Evolutionary conservation across 495 filamentous ascomycete species (phyloP), one percentile per base, ranked within the genome.

Genomic region (Penicillium crystallinum): DNA sequence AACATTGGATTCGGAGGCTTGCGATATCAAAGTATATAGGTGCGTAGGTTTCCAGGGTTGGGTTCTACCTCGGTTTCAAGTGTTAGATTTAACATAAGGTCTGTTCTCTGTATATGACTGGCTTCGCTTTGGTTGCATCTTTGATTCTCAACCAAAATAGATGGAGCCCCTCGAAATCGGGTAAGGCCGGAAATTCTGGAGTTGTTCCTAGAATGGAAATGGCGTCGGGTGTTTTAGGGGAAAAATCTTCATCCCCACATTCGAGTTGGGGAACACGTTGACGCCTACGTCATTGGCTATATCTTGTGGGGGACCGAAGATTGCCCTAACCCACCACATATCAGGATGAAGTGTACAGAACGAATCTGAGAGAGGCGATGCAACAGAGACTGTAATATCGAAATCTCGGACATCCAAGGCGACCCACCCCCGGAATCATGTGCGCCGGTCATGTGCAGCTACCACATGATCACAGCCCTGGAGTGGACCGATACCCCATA

Each of bases 201-300:
- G 38, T 22, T 39, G 27, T 36, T 51, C 40, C 3, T 33, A 38
- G 17, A 34, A 46, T 31, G 47, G 51, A 46, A 27, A 50, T 37
- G 30, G 36, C 40, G 44, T 64, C 61, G 61, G 61, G 61, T 55
- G 55, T 46, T 64, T 62, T 64, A 64, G 61, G 61, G 55, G 33
- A 10, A 25, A 52, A 61, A 39, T 55, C 48, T 19, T 50, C 48
- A 42, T 27, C 48, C 38, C 47, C 47, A 49, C 47, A 42, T 27
- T 36, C 37, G 29, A 40, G 17, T 17, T 33, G 38, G 29, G 33
- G 46, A 29, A 21, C 31, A 15, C 27, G 14, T 14, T 37, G 17
- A 6, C 8, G 23, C 11, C 22, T 50, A 50, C 37, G 48, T 50
- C 37, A 50, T 40, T 27, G 23, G 21, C 21, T 19, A n/a, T 17